Base-by-base conservation (phyloP, 2,329 filamentous ascomycete species). In the Diaporthe vexans region DNA sequence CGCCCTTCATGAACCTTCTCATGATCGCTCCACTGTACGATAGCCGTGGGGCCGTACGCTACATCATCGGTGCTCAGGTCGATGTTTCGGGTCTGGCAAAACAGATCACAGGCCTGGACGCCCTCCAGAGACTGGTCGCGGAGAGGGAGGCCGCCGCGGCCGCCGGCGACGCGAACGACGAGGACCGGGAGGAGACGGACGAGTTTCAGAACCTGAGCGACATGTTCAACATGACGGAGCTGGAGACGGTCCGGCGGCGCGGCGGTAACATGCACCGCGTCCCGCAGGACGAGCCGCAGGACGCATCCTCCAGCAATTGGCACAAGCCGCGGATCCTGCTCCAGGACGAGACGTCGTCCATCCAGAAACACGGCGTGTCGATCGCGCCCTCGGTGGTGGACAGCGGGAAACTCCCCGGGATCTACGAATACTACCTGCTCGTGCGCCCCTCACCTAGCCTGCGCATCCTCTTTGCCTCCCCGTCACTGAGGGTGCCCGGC, bases 1-100 rank as follows among this genome's bases (percentile, higher is more conserved):
- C 92, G 0, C 92, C 92, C 0, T 95, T 95, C 79, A 92, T 95
- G 88, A 95, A 95, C 75, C 86, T 95, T 2, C 85, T 94, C 35
- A 94, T 94, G 91, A 88, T 90, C 21, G 91, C 93, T 0, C 93
- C 93, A 0, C 84, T 95, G 0, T 89, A 91, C 76, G 93, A 95
- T 78, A 92, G 89, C 63, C 88, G 89, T n/a, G 93, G 93, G 2
- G 85, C 86, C 0, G 86, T 93, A 1, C 88, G 92, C 35, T 95
- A 94, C 80, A 83, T 91, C 78, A 90, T 95, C 71, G 93, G 93
- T 26, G 92, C 92, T 0, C 92, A 94, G 79, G 90, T 94, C 48
- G 93, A 94, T 76, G 85, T 94, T 10, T 93, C 91, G 1, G 91
- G 91, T 2, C 85, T 94, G 0, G 90, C 91, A 24, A 93, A 92